phyloP scores from a whole-genome alignment of 1,284 basidiomycete species.

The Chalciporus sp. region DNA sequence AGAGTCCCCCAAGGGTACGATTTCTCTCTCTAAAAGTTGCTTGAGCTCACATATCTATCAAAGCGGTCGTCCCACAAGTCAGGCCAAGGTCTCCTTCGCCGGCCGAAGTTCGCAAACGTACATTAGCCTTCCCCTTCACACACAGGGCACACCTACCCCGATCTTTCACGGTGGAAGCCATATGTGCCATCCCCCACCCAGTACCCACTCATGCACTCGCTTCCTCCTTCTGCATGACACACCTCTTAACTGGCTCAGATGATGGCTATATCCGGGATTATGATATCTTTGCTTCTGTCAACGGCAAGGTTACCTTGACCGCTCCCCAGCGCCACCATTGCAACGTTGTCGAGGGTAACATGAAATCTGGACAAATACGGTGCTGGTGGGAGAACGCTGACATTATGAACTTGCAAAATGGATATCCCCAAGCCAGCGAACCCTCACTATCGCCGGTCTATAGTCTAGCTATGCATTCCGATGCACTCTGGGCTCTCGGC shows the following conservation, averaged over 20 bases:
- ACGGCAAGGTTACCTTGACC: slow-evolving; percentile 85
- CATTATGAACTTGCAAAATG: slow-evolving; percentile 33
- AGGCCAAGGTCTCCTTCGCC: slow-evolving; percentile 64
- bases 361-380: slow-evolving; percentile 85
- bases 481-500: slow-evolving; percentile 87
- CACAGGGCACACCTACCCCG: slow-evolving; percentile 39
- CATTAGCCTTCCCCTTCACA: slow-evolving; percentile 38
- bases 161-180: slow-evolving; percentile 87
- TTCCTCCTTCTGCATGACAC: slow-evolving; percentile 84
- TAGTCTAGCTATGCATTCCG: slow-evolving; percentile 86
- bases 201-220: slow-evolving; percentile 86
- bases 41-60: slow-evolving; percentile 10
- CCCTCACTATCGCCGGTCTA: slow-evolving; percentile 72
- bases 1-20: slow-evolving; percentile 32
- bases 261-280: slow-evolving; percentile 95
- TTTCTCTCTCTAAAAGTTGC: background rate
- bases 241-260: slow-evolving; percentile 88
- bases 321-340: slow-evolving; percentile 90
- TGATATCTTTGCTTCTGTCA: slow-evolving; percentile 88
- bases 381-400: slow-evolving; percentile 89
- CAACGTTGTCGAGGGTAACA: slow-evolving; percentile 88
- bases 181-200: slow-evolving; percentile 90
- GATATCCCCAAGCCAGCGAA: slow-evolving; percentile 46
- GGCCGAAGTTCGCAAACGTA: slow-evolving; percentile 53
- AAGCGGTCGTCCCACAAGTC: slow-evolving; percentile 35